Evolutionary conservation across 1,284 basidiomycete genomes (phyloP).

Genomic region (Ceratobasidium sp.): DNA sequence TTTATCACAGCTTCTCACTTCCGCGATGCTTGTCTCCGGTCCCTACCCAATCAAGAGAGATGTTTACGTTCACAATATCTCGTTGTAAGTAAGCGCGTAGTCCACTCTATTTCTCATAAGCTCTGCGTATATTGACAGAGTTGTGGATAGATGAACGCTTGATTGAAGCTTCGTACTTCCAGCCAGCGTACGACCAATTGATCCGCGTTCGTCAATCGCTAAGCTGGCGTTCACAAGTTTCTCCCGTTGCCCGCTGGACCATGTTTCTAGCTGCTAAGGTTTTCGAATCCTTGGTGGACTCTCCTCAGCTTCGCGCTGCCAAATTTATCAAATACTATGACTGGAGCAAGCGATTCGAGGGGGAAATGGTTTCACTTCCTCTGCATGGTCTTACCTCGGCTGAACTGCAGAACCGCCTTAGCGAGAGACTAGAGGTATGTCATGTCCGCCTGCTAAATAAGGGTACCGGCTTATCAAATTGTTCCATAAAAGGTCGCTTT

Average conservation of each 20-base stretch:
- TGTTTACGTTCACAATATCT: neutral
- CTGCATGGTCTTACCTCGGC: neutral
- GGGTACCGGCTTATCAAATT: neutral
- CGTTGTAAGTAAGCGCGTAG: neutral
- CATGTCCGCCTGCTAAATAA: neutral
- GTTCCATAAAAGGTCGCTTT: neutral
- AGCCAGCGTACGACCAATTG: neutral
- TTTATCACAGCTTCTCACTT: neutral
- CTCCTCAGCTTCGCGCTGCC: neutral
- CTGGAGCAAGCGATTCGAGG: conserved; percentile 11
- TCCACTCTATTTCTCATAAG: neutral
- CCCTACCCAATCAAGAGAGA: neutral
- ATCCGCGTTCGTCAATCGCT: neutral
- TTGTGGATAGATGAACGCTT: conserved; percentile 5
- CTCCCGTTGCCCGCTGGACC: conserved; percentile 12
- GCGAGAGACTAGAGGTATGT: conserved; percentile 22
- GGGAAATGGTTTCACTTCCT: neutral
- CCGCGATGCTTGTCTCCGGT: neutral
- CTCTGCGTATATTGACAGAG: neutral
- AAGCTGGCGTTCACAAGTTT: conserved; percentile 14
- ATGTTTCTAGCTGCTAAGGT: conserved; percentile 13
- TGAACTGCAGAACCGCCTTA: conserved; percentile 6
- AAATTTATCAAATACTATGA: neutral
- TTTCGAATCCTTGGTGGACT: conserved; percentile 7
- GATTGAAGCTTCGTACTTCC: conserved; percentile 15